Conservation (phyloP, 371 early-diverging fungal species). For the Mucor irregularis region DNA sequence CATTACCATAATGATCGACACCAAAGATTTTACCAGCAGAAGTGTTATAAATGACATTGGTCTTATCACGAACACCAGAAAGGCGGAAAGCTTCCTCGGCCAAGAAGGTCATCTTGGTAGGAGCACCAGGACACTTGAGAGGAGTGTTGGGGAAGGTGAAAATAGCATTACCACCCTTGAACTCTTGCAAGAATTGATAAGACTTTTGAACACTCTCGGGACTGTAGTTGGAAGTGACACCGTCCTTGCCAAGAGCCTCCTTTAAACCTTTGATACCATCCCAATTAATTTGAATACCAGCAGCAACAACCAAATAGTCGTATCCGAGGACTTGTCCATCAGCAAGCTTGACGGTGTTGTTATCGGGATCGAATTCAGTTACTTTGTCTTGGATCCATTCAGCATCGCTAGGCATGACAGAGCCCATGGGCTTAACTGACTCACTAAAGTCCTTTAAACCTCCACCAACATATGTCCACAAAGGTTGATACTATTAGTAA, state of each 20-base stretch:
- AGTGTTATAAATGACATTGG: constrained; percentile 74
- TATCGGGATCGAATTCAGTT: constrained; percentile 66
- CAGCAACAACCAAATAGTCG: constrained; percentile 87
- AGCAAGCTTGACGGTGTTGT: constrained; percentile 65
- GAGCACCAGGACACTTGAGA: constrained; percentile 91
- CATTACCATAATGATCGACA: constrained; percentile 82
- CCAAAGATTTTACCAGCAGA: constrained; percentile 86
- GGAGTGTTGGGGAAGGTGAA: constrained; percentile 91
- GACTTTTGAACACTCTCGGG: constrained; percentile 76
- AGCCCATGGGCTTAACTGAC: constrained; percentile 65
- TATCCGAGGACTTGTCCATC: constrained; percentile 74
- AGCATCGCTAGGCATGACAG: constrained; percentile 71
- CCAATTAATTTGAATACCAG: constrained; percentile 84
- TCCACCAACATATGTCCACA: constrained; percentile 90
- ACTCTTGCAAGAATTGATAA: constrained; percentile 67
- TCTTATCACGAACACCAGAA: constrained; percentile 67
- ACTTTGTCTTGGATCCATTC: constrained; percentile 80
- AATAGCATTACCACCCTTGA: constrained; percentile 83
- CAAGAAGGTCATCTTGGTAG: constrained; percentile 89
- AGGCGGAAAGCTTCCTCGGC: constrained; percentile 83
- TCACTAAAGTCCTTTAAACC: constrained; percentile 80
- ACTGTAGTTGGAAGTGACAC: constrained; percentile 84
- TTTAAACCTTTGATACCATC: constrained; percentile 77
- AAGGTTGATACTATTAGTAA: constrained; percentile 73
- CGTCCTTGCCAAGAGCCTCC: constrained; percentile 77